Evolutionary conservation across 495 filamentous ascomycete species (phyloP), one percentile per base, ranked within the genome.

Genomic region (Astrocystis sublimbata): DNA sequence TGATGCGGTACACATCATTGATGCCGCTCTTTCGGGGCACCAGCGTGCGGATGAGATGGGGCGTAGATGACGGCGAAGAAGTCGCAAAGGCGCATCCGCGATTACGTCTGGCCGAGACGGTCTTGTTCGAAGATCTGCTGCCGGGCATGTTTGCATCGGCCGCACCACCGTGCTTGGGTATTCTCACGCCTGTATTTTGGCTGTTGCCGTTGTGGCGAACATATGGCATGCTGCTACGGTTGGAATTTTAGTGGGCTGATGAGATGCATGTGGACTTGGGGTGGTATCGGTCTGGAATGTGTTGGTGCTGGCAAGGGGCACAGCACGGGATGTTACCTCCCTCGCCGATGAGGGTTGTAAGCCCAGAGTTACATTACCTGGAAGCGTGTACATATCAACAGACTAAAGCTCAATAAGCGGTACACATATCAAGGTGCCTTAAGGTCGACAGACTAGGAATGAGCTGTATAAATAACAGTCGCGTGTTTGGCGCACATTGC

Each of bases 191-290:
- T 1, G 33, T 63, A 12, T 63, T 63, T 31, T 45, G 40, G 23
- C 30, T 51, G 5, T 21, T 63, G 17, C 51, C 51, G 6, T 51
- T 36, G 3, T 56, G 51, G 50, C 6, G 33, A 52, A 56, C 51
- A 8, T 49, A 56, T 50, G 60, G 52, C 21, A 43, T 41, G 60
- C 23, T 63, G 51, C 43, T 63, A n/a, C 51, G 52, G 28, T 50
- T 56, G 21, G 49, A 55, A 43, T 63, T 63, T 49, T 63, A 61
- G 36, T 28, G 45, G 50, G 17, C 35, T 19, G 19, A 23, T 51
- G 31, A 35, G 9, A 26, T 21, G 45, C 24, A 49, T 49, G 45
- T 10, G 12, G 45, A 12, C 24, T 49, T 28, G 45, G 30, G 23
- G n/a, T 15, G 24, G 9, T 17, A 21, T 21, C 31, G 15, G 17